Conservation (phyloP, 306 rosid species). For the Gynostemma pentaphyllum region DNA sequence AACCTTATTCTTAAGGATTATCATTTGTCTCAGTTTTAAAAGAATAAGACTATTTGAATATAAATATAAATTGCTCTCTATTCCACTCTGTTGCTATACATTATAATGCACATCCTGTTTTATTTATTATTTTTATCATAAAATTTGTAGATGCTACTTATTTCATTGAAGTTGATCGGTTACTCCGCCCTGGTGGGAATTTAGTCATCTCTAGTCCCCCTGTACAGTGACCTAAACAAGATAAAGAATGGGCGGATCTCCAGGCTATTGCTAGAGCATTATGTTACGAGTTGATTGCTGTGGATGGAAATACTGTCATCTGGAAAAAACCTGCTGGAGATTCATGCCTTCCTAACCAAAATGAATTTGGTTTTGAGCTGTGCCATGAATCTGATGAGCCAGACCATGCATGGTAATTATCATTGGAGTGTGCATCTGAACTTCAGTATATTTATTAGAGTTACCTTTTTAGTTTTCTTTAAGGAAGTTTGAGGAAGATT, state of each 20-base stretch:
- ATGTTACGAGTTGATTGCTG: constrained; percentile 86
- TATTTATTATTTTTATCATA: constrained; percentile 10
- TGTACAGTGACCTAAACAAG: constrained; percentile 94
- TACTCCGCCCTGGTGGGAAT: constrained; percentile 95
- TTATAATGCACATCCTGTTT: constrained; percentile 11
- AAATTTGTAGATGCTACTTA: constrained; percentile 73
- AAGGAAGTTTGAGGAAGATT: no score
- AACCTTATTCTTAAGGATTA: not conserved
- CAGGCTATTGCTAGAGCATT: constrained; percentile 86
- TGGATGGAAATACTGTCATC: constrained; percentile 85
- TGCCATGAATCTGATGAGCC: constrained; percentile 76
- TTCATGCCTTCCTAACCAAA: constrained; percentile 71
- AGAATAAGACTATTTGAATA: not conserved
- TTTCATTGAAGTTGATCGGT: constrained; percentile 87
- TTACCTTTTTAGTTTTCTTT: no score
- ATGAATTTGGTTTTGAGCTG: constrained; percentile 68
- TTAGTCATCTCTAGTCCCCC: constrained; percentile 94
- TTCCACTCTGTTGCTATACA: not conserved
- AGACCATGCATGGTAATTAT: constrained; percentile 67
- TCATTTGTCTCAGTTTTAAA: not conserved
- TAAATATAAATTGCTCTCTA: not conserved
- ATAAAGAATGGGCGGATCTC: constrained; percentile 98
- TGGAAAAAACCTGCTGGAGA: constrained; percentile 83
- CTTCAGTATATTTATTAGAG: not conserved
- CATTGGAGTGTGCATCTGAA: not conserved